These are phyloP conservation scores for Rhodotorula sp. DNA, from an alignment of 1,284 basidiomycete genomes.

Conservation along the genomic window DNA sequence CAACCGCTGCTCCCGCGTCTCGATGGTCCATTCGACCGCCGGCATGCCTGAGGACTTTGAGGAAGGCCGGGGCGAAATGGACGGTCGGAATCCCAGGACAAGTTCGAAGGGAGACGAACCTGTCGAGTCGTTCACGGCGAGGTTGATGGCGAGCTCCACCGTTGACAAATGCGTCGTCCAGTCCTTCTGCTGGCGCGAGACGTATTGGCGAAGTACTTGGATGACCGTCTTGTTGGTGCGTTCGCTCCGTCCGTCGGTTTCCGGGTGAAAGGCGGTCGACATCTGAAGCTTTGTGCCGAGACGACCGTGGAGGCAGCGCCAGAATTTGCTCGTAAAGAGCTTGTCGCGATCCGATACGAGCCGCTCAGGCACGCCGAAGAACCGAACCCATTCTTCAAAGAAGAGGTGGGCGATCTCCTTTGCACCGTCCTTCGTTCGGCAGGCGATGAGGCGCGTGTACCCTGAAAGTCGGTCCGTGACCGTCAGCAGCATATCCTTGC, in stretches of 20 bases:
- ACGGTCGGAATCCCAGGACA: not conserved
- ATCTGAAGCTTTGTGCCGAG: slow-evolving; percentile 45
- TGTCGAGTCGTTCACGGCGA: slow-evolving; percentile 28
- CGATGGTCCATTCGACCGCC: not conserved
- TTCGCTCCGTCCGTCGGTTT: slow-evolving; percentile 47
- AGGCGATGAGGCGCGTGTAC: slow-evolving; percentile 51
- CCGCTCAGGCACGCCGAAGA: slow-evolving; percentile 49
- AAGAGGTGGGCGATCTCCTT: slow-evolving; percentile 48
- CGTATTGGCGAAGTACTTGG: slow-evolving; percentile 7
- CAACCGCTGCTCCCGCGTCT: not conserved
- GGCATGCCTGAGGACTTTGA: not conserved
- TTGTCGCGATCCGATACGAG: slow-evolving; percentile 44
- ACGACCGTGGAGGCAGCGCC: slow-evolving; percentile 39
- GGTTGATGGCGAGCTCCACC: slow-evolving; percentile 34
- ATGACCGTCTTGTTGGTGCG: slow-evolving; percentile 23
- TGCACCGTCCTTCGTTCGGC: slow-evolving; percentile 51
- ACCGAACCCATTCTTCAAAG: slow-evolving; percentile 43
- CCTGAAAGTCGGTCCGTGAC: slow-evolving; percentile 50
- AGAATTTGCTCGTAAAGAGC: slow-evolving; percentile 43
- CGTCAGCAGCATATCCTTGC: slow-evolving; percentile 51
- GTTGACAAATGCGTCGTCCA: slow-evolving; percentile 23
- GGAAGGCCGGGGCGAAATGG: not conserved
- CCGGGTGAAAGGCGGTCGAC: slow-evolving; percentile 55
- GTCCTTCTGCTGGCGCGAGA: slow-evolving; percentile 23
- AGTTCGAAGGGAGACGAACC: slow-evolving; percentile 32